Conservation (phyloP, 768 basidiomycete genomes). For the Panaeolus papilionaceus region DNA sequence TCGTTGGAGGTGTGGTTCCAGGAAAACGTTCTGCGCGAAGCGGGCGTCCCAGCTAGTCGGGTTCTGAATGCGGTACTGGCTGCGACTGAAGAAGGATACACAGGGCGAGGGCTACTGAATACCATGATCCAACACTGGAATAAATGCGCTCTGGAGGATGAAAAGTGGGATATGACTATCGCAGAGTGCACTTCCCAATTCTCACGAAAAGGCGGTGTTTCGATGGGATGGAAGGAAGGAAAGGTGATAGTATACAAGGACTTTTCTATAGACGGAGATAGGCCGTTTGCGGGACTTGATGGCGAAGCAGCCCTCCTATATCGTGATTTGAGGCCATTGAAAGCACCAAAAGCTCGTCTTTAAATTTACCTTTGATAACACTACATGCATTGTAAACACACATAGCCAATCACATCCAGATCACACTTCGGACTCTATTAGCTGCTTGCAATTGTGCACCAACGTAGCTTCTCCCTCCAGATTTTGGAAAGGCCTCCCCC, state of each 20-base stretch:
- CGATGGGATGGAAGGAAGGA: not conserved
- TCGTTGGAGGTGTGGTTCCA: not conserved
- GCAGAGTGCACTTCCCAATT: not conserved
- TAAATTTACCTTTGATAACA: not conserved
- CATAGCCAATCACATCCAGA: not conserved
- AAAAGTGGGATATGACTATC: not conserved
- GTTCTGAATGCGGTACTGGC: not conserved
- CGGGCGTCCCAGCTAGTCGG: not conserved
- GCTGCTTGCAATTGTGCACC: not conserved
- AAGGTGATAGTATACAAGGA: not conserved
- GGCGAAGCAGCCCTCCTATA: not conserved
- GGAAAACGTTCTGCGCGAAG: not conserved
- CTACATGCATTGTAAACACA: too few species aligned
- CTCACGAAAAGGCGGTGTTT: not conserved
- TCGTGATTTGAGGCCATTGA: not conserved
- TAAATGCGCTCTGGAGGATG: not conserved
- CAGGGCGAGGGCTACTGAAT: not conserved
- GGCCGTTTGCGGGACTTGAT: not conserved
- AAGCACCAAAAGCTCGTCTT: not conserved
- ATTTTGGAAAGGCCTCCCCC: not conserved
- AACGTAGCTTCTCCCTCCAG: not conserved
- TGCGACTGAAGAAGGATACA: not conserved
- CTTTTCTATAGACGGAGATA: not conserved
- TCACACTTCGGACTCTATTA: not conserved
- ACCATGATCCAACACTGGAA: not conserved